Conservation (phyloP, 208 protist species). For the Paratrypanosoma confusum region DNA sequence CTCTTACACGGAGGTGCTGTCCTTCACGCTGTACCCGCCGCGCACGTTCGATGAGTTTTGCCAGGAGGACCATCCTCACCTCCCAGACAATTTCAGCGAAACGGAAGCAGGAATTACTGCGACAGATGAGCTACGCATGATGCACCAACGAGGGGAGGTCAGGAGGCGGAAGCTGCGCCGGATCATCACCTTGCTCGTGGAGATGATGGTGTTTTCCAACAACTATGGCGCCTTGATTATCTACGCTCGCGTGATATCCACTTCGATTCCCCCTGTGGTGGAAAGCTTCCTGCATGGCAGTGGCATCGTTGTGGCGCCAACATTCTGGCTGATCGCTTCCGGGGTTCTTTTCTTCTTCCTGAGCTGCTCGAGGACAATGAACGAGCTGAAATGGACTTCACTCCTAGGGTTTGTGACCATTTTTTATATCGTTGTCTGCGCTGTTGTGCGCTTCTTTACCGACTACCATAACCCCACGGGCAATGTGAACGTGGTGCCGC, state of each 20-base stretch:
- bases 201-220: slow-evolving; percentile 47
- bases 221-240: slow-evolving; percentile 65
- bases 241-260: slow-evolving; percentile 54
- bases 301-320: slow-evolving; percentile 19
- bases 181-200: slow-evolving; percentile 33
- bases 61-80: background rate
- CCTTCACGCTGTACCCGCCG: slow-evolving; percentile 37
- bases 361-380: slow-evolving; percentile 62
- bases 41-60: slow-evolving; percentile 37
- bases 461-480: slow-evolving; percentile 9
- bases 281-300: slow-evolving; percentile 13
- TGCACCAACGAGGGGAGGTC: slow-evolving; percentile 20
- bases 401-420: slow-evolving; percentile 73
- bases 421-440: slow-evolving; percentile 62
- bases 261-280: slow-evolving; percentile 56
- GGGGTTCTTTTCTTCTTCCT: slow-evolving; percentile 62
- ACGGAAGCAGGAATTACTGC: slow-evolving; percentile 5
- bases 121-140: slow-evolving; percentile 6
- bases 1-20: slow-evolving; percentile 49
- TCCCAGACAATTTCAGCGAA: background rate
- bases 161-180: slow-evolving; percentile 27
- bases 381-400: slow-evolving; percentile 78
- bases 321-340: slow-evolving; percentile 40
- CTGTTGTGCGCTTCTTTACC: slow-evolving; percentile 48
- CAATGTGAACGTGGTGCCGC: slow-evolving; percentile 33